Percentiles rank a stretch among this genome's conserved stretches.
phyloP scores from a whole-genome alignment of 345 rosid genomes.

The Populus simonii region DNA sequence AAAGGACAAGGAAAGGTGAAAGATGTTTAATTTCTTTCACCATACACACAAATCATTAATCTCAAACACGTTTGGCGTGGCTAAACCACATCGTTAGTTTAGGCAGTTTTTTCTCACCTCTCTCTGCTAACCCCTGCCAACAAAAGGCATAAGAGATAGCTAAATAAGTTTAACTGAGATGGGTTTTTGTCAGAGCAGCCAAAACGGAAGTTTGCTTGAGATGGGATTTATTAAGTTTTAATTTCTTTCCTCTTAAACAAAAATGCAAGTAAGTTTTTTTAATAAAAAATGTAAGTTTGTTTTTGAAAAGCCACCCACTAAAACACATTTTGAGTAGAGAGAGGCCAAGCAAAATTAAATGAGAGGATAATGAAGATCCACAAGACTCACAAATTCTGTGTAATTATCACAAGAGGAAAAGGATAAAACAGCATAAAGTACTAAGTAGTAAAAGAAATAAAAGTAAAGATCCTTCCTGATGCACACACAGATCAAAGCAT shows the following conservation, averaged over 20 bases:
- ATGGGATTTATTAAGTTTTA: background rate
- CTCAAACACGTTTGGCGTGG: background rate
- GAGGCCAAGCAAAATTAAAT: background rate
- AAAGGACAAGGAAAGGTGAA: background rate
- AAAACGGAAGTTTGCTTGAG: background rate
- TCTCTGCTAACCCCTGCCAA: background rate
- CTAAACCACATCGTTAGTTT: background rate
- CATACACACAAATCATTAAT: background rate
- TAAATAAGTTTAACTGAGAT: background rate
- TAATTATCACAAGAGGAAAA: background rate
- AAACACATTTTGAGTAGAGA: background rate
- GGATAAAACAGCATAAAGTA: background rate
- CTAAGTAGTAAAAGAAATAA: background rate
- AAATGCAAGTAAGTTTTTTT: too few relatives aligned
- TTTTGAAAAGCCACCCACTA: background rate
- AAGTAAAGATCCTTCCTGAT: background rate
- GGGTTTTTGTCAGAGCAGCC: background rate
- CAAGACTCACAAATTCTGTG: background rate
- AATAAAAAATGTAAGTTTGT: too few relatives aligned
- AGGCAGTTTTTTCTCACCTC: background rate
- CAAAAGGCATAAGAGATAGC: background rate
- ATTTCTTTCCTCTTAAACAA: background rate
- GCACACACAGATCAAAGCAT: slow-evolving; percentile 2
- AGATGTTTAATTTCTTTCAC: background rate
- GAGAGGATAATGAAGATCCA: background rate